A percentile compares a stretch with the other conserved stretches of the same genome.
Conservation (phyloP, 2,329 filamentous ascomycete species). For the Huntiella decipiens region DNA sequence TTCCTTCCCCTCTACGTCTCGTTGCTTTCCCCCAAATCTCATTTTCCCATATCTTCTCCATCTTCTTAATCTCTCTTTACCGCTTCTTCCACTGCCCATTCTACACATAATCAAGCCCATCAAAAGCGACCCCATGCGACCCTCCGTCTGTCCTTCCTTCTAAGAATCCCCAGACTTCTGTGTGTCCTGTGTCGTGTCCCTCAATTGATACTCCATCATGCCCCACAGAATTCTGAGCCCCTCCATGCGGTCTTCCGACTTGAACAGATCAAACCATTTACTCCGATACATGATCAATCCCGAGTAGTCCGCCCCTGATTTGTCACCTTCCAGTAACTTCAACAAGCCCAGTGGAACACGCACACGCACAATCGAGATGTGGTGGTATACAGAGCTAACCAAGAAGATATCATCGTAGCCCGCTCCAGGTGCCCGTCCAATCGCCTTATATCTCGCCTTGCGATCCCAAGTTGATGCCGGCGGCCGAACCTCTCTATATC, state of each 20-base stretch:
- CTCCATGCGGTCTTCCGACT: slow-evolving; percentile 31
- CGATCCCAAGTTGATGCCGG: slow-evolving; percentile 40
- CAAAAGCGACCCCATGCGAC: neutral
- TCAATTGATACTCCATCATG: slow-evolving; percentile 42
- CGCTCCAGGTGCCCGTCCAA: slow-evolving; percentile 29
- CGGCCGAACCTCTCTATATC: slow-evolving; percentile 41
- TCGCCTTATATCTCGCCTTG: slow-evolving; percentile 37
- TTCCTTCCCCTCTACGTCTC: no score
- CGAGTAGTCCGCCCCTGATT: slow-evolving; percentile 28
- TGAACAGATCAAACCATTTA: slow-evolving; percentile 42
- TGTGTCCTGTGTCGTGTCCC: slow-evolving; percentile 16
- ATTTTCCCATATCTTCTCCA: neutral
- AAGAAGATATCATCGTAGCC: slow-evolving; percentile 43
- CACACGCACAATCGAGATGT: slow-evolving; percentile 37
- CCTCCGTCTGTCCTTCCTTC: neutral
- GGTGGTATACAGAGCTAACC: slow-evolving; percentile 41
- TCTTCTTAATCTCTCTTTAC: neutral
- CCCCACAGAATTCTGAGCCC: slow-evolving; percentile 40
- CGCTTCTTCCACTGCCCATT: neutral
- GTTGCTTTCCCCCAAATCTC: neutral
- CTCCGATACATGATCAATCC: slow-evolving; percentile 37
- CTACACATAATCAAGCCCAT: slow-evolving; percentile 3
- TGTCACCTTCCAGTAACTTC: slow-evolving; percentile 30
- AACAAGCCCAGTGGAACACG: slow-evolving; percentile 37
- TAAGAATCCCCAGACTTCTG: slow-evolving; percentile 6